Evolutionary conservation across 305 asterid genomes (phyloP).

Genomic region (Withania somnifera): DNA sequence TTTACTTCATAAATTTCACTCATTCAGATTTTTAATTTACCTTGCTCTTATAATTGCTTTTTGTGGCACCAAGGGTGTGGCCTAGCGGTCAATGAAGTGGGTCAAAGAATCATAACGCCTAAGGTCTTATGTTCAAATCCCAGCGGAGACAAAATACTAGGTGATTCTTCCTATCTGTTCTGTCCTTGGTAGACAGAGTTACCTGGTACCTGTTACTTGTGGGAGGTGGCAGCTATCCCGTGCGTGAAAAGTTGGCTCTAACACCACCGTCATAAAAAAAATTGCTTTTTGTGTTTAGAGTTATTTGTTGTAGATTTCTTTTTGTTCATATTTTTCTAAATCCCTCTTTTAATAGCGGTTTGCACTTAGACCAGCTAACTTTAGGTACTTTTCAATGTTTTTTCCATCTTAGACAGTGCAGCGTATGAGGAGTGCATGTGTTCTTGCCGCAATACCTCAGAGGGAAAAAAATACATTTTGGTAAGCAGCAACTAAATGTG

Average conservation of each 20-base stretch:
- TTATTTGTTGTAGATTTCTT: background rate
- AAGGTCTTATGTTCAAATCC: too few relatives aligned
- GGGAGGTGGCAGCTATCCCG: too few relatives aligned
- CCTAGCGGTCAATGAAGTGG: too few relatives aligned
- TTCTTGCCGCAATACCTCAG: background rate
- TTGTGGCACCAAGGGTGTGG: too few relatives aligned
- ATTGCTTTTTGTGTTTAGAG: background rate
- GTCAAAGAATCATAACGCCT: too few relatives aligned
- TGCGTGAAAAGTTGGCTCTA: too few relatives aligned
- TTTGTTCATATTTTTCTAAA: background rate
- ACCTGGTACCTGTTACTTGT: too few relatives aligned
- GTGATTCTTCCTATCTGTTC: too few relatives aligned
- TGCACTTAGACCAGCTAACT: background rate
- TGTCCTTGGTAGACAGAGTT: too few relatives aligned
- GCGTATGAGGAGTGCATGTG: background rate
- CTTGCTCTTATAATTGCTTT: background rate
- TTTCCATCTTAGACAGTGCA: background rate
- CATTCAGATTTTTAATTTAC: background rate
- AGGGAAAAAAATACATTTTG: background rate
- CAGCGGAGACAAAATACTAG: too few relatives aligned
- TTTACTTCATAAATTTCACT: background rate
- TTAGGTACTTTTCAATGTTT: background rate
- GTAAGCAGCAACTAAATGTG: background rate
- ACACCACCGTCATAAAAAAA: too few relatives aligned
- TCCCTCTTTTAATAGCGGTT: background rate